Percentiles rank a stretch among this genome's conserved stretches.
Evolutionary conservation across 805 yeast species (phyloP).

Genomic region (Wickerhamomyces ciferrii): DNA sequence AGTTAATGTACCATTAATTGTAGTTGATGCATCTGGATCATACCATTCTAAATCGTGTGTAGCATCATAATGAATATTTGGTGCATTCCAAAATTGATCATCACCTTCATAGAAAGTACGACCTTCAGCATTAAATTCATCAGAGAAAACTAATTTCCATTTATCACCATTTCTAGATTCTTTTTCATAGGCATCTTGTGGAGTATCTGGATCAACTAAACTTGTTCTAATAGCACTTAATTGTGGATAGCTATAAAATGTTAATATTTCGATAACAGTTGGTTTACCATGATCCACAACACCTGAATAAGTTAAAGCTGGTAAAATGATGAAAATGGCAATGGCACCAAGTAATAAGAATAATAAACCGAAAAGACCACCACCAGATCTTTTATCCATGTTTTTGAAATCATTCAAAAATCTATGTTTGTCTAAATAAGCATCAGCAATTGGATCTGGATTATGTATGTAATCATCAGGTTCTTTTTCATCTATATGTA

Average conservation of each 20-base stretch:
- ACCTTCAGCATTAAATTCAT: slow-evolving; percentile 87
- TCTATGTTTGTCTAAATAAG: slow-evolving; percentile 70
- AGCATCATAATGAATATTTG: slow-evolving; percentile 79
- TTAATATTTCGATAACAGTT: slow-evolving; percentile 33
- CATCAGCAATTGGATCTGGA: slow-evolving; percentile 94
- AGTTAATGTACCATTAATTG: slow-evolving; percentile 65
- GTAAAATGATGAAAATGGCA: slow-evolving; percentile 71
- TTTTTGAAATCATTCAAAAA: slow-evolving; percentile 58
- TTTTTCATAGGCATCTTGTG: slow-evolving; percentile 41
- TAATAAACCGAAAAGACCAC: slow-evolving; percentile 59
- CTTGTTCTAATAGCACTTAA: slow-evolving; percentile 45
- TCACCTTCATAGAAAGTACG: slow-evolving; percentile 87
- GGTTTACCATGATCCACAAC: slow-evolving; percentile 29
- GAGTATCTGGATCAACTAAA: slow-evolving; percentile 62
- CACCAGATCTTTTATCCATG: slow-evolving; percentile 57
- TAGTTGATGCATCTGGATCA: slow-evolving; percentile 83
- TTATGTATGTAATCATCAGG: slow-evolving; percentile 93
- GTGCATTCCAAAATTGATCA: slow-evolving; percentile 88
- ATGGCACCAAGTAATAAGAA: slow-evolving; percentile 54
- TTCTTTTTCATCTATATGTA: slow-evolving; percentile 88
- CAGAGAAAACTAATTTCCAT: slow-evolving; percentile 82
- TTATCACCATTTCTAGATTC: slow-evolving; percentile 52
- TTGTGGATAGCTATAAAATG: slow-evolving; percentile 45
- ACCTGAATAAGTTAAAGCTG: slow-evolving; percentile 82
- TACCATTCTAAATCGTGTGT: slow-evolving; percentile 94